These are phyloP conservation scores for Chenopodium suecicum DNA, from an alignment of 148 eudicot genomes.

Conservation along the genomic window DNA sequence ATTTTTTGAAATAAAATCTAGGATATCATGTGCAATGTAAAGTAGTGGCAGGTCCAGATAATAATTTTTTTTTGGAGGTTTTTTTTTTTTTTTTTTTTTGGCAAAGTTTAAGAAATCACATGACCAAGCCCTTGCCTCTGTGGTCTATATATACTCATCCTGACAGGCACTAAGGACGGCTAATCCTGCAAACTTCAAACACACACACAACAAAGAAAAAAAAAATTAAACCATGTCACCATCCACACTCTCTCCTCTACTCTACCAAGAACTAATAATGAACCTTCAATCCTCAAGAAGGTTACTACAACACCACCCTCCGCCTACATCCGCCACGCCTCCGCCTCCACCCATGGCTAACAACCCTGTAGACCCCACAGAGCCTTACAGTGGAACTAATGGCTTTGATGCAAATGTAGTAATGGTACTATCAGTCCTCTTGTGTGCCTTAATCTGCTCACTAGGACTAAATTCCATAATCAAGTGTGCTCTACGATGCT, in stretches of 20 bases:
- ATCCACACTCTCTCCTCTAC: constrained; percentile 37
- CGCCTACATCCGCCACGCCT: constrained; percentile 28
- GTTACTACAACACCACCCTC: constrained; percentile 40
- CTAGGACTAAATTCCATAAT: constrained; percentile 70
- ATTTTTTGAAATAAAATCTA: no score
- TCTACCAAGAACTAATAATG: constrained; percentile 41
- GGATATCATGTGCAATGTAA: no score
- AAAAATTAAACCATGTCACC: constrained; percentile 34
- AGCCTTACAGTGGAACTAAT: constrained; percentile 34
- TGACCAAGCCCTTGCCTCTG: constrained; percentile 1
- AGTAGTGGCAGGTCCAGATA: no score
- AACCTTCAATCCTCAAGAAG: constrained; percentile 56
- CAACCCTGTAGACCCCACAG: constrained; percentile 32
- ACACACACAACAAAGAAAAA: constrained; percentile 1
- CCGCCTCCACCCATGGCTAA: constrained; percentile 7
- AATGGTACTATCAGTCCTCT: constrained; percentile 77
- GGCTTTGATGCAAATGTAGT: constrained; percentile 79
- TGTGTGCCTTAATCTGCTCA: constrained; percentile 85
- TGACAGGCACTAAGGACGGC: constrained; percentile 8
- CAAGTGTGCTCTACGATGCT: constrained; percentile 73
- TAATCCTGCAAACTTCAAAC: constrained; percentile 5
- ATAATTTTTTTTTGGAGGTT: no score
- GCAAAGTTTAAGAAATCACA: not conserved
- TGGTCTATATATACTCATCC: constrained; percentile 27
- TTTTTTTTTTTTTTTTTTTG: no score